Evolutionary conservation across 148 eudicot species (phyloP).

Genomic region (Heliosperma pusillum): DNA sequence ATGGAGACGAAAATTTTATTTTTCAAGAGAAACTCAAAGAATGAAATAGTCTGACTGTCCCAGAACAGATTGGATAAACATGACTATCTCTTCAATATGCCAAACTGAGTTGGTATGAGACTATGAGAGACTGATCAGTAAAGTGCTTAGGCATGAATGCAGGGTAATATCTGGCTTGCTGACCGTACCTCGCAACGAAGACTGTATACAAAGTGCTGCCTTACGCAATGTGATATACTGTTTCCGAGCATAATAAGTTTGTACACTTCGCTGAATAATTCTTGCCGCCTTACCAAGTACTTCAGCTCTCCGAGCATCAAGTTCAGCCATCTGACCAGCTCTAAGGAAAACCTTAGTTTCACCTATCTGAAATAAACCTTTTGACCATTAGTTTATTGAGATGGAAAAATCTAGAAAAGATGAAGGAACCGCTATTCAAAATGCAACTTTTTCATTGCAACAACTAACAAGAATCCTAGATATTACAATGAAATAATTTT

Average conservation of each 20-base stretch:
- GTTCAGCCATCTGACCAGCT: slow-evolving; percentile 99
- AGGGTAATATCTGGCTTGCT: slow-evolving; percentile 15
- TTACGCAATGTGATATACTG: slow-evolving; percentile 52
- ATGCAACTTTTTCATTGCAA: not conserved
- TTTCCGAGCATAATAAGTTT: slow-evolving; percentile 79
- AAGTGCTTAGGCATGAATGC: slow-evolving; percentile 3
- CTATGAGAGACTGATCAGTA: not conserved
- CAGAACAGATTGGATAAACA: not conserved
- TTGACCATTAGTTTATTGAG: slow-evolving; percentile 19
- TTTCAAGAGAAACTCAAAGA: not conserved
- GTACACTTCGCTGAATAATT: slow-evolving; percentile 66
- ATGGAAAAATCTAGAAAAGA: not conserved
- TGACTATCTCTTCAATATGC: not conserved
- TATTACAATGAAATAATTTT: slow-evolving; percentile 1
- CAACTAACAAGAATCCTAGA: slow-evolving; percentile 7
- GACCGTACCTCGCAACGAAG: slow-evolving; percentile 62
- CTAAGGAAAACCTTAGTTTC: slow-evolving; percentile 91
- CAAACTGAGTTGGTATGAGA: not conserved
- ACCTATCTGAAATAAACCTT: slow-evolving; percentile 57
- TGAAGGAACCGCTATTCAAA: not conserved
- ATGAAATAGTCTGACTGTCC: not conserved
- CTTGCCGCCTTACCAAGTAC: slow-evolving; percentile 83
- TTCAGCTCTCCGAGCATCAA: slow-evolving; percentile 88
- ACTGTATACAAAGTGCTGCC: slow-evolving; percentile 57
- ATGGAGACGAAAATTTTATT: not conserved